Percentiles rank a stretch among this genome's conserved stretches.
phyloP scores from a whole-genome alignment of 768 basidiomycete genomes.

The Xerocomellus intermedius region DNA sequence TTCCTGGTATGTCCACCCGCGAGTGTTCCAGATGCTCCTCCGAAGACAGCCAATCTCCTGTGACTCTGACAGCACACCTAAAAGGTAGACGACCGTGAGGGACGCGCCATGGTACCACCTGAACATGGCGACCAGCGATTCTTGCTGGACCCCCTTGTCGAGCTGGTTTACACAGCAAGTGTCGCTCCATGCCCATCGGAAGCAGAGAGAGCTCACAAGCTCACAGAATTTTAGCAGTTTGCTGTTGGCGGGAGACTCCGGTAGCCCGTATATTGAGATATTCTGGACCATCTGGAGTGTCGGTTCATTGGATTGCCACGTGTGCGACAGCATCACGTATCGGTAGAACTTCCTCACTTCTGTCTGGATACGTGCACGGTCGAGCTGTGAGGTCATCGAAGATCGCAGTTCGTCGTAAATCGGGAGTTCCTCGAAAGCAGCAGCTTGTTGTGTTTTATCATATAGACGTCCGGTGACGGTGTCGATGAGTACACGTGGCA shows the following conservation, averaged over 20 bases:
- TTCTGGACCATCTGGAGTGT: neutral
- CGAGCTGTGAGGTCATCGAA: neutral
- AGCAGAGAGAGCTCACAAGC: neutral
- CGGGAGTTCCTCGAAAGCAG: constrained; percentile 2
- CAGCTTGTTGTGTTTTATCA: constrained; percentile 1
- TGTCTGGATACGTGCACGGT: neutral
- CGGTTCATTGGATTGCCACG: neutral
- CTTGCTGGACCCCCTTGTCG: neutral
- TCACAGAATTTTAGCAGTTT: constrained; percentile 1
- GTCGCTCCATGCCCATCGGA: constrained; percentile 10
- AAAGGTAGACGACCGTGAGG: constrained; percentile 6
- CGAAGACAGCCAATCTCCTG: neutral
- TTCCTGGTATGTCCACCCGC: constrained; percentile 14
- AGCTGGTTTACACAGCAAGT: constrained; percentile 7
- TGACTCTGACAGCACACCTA: neutral
- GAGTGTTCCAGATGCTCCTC: constrained; percentile 7
- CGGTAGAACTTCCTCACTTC: neutral
- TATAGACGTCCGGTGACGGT: neutral
- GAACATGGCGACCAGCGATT: constrained; percentile 13
- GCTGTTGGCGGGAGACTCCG: neutral
- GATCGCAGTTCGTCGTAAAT: constrained; percentile 2
- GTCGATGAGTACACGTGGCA: constrained; percentile 5
- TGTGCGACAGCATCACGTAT: constrained; percentile 8
- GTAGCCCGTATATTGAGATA: neutral
- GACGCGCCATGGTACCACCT: constrained; percentile 6